Base-by-base conservation (phyloP, 352 stramenopile species). In the Lagenidium giganteum region DNA sequence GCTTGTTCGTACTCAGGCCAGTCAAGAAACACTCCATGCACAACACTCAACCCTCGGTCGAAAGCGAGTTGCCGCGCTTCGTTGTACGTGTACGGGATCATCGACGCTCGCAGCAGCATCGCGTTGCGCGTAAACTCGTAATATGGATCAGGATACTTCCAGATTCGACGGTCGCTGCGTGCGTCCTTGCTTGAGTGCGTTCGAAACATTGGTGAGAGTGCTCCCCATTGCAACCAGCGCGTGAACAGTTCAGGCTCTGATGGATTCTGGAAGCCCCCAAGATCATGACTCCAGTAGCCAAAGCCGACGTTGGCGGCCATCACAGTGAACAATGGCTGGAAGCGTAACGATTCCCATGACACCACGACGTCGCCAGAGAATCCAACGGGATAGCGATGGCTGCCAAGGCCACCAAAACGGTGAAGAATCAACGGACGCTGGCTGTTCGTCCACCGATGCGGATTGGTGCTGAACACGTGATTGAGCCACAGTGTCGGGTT, bases 401-500 rank as follows among this genome's bases (percentile, higher is more conserved):
- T 77, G 25, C 70, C 70, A 8, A 84, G 41, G 4, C 70, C 70
- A 5, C 70, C 70, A 25, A 58, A 83, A 17, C 70, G 57, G 42
- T 67, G 61, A 14, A 84, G 47, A 8, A 81, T 28, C 35, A 79
- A 49, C 2, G 54, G 56, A 14, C 70, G 61, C 27, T 46, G 17
- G 5, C 43, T 61, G 13, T 26, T 30, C 11, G 22, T 29, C 57
- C 61, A 67, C 20, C 66, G 50, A 31, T 63, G 29, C 36, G 62
- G 58, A 30, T 70, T 61, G 13, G 64, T 77, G 20, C 44, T 55
- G 35, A 73, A 67, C 16, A 79, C 45, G 35, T 69, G 45, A 47
- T 82, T 82, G 36, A 74, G 59, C 59, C 57, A 71, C 4, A 82
- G 32, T 14, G 69, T 81, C 33, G 69, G 69, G 51, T 79, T 81